Conservation (phyloP, 495 filamentous ascomycete species). For the Neurospora sublineolata region DNA sequence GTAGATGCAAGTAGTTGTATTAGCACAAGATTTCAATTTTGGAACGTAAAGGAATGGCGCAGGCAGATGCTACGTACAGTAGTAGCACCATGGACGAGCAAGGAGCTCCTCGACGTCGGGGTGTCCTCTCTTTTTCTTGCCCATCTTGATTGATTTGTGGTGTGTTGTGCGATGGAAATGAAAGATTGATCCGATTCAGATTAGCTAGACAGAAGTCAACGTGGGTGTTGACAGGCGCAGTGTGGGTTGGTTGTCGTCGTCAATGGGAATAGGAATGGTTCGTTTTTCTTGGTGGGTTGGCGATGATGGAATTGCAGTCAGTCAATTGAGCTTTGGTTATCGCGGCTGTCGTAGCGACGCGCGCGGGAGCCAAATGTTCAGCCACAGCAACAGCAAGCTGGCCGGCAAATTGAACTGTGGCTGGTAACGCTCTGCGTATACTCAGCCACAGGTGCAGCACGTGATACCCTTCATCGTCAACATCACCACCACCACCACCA, state of each 20-base stretch:
- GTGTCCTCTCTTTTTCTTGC: constrained; percentile 75
- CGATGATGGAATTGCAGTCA: not conserved
- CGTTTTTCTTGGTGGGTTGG: not conserved
- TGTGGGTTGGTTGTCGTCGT: not conserved
- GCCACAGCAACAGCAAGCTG: not conserved
- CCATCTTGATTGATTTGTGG: constrained; percentile 39
- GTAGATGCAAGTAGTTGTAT: constrained; percentile 1
- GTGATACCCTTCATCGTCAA: not conserved
- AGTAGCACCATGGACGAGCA: constrained; percentile 90
- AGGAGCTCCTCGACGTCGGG: constrained; percentile 82
- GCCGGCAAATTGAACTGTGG: not conserved
- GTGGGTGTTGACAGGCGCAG: not conserved
- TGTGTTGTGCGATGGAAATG: not conserved
- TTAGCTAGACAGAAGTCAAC: not conserved
- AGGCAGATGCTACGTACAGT: constrained; percentile 44
- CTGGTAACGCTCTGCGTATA: not conserved
- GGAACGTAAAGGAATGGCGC: not conserved
- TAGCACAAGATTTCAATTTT: constrained; percentile 7
- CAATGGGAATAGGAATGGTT: not conserved
- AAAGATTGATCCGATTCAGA: not conserved
- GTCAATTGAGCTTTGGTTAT: not conserved
- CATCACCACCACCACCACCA: not conserved
- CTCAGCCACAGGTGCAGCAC: not conserved
- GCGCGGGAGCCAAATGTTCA: not conserved
- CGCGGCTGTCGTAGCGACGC: not conserved